Evolutionary conservation across 495 filamentous ascomycete species (phyloP), one percentile per base, ranked within the genome.

Genomic region (Hyphodiscus hymeniophilus): DNA sequence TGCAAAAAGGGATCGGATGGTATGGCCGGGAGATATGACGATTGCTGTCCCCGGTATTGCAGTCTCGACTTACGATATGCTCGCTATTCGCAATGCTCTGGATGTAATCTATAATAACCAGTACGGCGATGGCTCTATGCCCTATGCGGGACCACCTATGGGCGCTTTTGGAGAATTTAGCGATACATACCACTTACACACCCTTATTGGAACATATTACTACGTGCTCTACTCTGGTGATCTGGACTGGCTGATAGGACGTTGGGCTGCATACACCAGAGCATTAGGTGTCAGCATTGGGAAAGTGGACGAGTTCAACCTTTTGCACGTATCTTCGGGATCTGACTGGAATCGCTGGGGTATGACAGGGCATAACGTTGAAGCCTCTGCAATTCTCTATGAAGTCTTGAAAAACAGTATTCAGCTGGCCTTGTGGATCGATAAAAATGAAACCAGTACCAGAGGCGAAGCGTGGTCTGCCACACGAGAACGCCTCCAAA

Each of bases 161-260:
- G 72, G 77, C 20, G 67, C 71, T 24, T 70, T 69, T 34, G 61
- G 63, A n/a, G 72, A 69, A 51, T 63, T 74, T 55, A 68, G 67
- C 36, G 76, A 80, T 44, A 81, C 76, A 6, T 82, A 81, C 54
- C 79, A 82, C 47, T 66, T 82, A 58, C 76, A 77, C 65, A 70
- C 72, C 6, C 70, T 82, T 61, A 65, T 81, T 28, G 75, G 76
- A n/a, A 76, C 70, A 5, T 79, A 76, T 57, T 71, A 73, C 42
- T 81, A 81, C 52, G 62, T 78, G 23, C 67, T 82, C 8, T 81
- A 69, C 51, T 76, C 74, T 7, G 72, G 74, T 20, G 75, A 81
- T 46, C 59, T 70, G 10, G 58, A 57, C 6, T 82, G 73, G 56
- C 55, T 82, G 13, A 45, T 56, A 7, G 35, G 61, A 39, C 72